phyloP scores from a whole-genome alignment of 306 rosid species.

The Acmispon strigosus region DNA sequence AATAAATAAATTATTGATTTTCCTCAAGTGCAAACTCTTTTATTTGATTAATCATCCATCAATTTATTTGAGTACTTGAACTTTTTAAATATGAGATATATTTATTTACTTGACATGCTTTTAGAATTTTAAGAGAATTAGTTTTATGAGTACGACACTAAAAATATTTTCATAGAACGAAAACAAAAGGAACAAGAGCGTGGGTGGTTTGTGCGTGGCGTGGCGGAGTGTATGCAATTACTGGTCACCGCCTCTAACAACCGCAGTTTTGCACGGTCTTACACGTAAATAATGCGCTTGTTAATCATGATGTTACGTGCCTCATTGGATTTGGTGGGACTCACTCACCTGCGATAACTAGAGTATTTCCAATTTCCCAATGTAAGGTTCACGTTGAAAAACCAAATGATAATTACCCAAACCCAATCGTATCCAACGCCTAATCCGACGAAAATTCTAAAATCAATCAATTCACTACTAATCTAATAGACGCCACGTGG shows the following conservation, averaged over 20 bases:
- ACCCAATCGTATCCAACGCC: conserved; percentile 31
- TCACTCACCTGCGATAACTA: conserved; percentile 17
- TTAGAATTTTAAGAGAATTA: too few species aligned
- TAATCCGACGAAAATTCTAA: conserved; percentile 24
- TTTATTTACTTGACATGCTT: too few species aligned
- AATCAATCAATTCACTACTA: conserved; percentile 8
- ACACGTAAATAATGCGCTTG: conserved; percentile 14
- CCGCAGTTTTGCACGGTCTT: conserved; percentile 31
- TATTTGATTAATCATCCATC: too few species aligned
- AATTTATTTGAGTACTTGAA: too few species aligned
- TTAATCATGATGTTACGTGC: conserved; percentile 56
- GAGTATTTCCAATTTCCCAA: conserved; percentile 48
- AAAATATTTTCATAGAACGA: too few species aligned
- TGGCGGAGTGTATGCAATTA: neutral
- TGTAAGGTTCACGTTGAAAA: neutral
- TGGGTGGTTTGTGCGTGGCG: too few species aligned
- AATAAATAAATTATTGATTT: too few species aligned
- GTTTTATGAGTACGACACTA: too few species aligned
- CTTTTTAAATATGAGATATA: too few species aligned
- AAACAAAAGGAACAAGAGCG: too few species aligned
- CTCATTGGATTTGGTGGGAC: conserved; percentile 89
- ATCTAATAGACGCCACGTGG: conserved; percentile 60
- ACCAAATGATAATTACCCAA: neutral
- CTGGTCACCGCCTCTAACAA: conserved; percentile 32
- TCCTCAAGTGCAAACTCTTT: too few species aligned